Conservation (phyloP, 331 rosid species). For the Pyracantha coccinea region DNA sequence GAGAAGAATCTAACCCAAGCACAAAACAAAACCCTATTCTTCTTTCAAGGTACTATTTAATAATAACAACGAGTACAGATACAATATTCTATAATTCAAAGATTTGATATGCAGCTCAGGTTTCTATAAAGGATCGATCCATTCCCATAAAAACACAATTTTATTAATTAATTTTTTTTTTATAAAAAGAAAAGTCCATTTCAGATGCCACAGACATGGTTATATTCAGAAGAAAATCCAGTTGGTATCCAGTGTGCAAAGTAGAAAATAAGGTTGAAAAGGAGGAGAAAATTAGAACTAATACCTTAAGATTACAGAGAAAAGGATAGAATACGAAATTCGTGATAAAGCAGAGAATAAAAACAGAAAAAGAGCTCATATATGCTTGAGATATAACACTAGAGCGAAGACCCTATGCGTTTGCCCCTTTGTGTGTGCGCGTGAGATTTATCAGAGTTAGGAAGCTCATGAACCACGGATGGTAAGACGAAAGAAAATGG, state of each 20-base stretch:
- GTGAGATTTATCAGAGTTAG: not conserved
- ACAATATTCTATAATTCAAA: not conserved
- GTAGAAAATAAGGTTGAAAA: not conserved
- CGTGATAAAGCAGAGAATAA: not conserved
- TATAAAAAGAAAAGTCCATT: not conserved
- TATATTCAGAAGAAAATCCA: not conserved
- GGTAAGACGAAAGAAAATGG: conserved; percentile 24
- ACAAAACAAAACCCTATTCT: conserved; percentile 5
- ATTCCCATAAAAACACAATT: not conserved
- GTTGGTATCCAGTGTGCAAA: not conserved
- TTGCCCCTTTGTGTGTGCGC: not conserved
- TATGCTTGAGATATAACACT: conserved; percentile 5
- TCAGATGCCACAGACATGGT: not conserved
- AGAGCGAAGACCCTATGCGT: not conserved
- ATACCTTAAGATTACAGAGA: not conserved
- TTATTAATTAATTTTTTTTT: too few relatives aligned
- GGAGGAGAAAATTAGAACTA: not conserved
- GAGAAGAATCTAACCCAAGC: not conserved
- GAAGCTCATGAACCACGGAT: conserved; percentile 7
- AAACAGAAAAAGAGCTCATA: not conserved
- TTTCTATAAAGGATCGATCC: conserved; percentile 1
- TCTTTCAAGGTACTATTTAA: conserved; percentile 7
- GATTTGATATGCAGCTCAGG: conserved; percentile 6
- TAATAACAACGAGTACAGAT: not conserved
- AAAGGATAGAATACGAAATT: not conserved